Conservation (phyloP, 495 filamentous ascomycete genomes). For the Trichoderma reesei region DNA sequence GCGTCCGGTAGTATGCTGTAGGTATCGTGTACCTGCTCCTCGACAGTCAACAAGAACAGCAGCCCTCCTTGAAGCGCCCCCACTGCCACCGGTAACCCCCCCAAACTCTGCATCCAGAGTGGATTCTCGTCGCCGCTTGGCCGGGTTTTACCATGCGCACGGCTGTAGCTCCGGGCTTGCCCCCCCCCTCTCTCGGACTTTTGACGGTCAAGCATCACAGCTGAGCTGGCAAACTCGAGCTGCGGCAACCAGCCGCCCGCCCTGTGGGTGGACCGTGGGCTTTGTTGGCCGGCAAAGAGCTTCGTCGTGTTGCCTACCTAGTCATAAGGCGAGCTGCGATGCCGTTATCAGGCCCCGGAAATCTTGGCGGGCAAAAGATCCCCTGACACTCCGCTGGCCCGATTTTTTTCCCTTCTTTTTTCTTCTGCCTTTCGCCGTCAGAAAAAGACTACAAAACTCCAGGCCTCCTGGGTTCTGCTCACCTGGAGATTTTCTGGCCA, state of each 20-base stretch:
- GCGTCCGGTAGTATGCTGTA: too few relatives aligned
- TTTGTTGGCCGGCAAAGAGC: background rate
- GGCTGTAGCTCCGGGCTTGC: conserved; percentile 1
- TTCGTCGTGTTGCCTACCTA: background rate
- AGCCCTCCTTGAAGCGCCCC: background rate
- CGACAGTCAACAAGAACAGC: background rate
- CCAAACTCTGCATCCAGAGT: background rate
- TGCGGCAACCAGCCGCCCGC: background rate
- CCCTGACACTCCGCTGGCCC: background rate
- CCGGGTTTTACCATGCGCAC: background rate
- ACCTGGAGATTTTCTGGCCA: background rate
- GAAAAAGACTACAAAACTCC: background rate
- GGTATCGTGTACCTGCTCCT: too few relatives aligned
- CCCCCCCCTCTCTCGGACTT: background rate
- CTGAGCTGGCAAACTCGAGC: background rate
- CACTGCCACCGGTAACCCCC: background rate
- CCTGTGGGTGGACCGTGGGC: background rate
- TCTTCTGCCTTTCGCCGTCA: background rate
- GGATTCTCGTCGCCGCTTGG: background rate
- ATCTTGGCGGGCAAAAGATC: background rate
- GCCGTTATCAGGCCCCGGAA: background rate
- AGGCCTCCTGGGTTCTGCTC: background rate
- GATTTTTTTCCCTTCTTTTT: background rate
- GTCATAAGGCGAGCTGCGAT: background rate
- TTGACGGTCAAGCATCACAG: background rate